These are phyloP conservation scores for Ceratobasidium sp. DNA, from an alignment of 1,284 basidiomycete genomes.

Conservation along the genomic window DNA sequence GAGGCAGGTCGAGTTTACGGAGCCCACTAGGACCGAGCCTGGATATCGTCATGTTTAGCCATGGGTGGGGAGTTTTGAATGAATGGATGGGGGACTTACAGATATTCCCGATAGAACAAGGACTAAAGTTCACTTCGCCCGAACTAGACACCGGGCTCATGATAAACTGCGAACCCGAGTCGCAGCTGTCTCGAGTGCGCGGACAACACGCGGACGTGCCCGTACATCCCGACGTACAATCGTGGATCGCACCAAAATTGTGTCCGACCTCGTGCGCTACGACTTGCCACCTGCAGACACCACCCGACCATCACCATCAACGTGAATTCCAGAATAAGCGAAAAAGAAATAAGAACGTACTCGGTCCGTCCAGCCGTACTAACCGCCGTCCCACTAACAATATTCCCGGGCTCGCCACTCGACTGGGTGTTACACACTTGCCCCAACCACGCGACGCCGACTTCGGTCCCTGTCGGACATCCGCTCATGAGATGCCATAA, in stretches of 20 bases:
- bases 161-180: constrained; percentile 74
- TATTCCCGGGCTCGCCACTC: constrained; percentile 40
- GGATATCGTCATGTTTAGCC: not conserved
- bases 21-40: constrained; percentile 32
- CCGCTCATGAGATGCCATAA: constrained; percentile 93
- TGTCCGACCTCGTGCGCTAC: constrained; percentile 91
- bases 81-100: constrained; percentile 61
- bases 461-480: constrained; percentile 75
- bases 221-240: constrained; percentile 72
- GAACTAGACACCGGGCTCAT: constrained; percentile 82
- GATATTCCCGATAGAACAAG: constrained; percentile 86
- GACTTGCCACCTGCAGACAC: constrained; percentile 68
- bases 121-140: constrained; percentile 76
- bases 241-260: constrained; percentile 86
- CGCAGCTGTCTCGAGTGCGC: constrained; percentile 66
- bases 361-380: constrained; percentile 69
- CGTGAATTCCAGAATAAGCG: no score
- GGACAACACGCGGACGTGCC: constrained; percentile 75
- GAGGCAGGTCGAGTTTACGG: constrained; percentile 69
- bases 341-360: constrained; percentile 6
- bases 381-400: constrained; percentile 85
- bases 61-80: not conserved
- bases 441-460: constrained; percentile 83
- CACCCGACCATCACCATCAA: not conserved
- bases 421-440: constrained; percentile 59